These are phyloP conservation scores for Ophiocordyceps unilateralis DNA, from an alignment of 2,329 filamentous ascomycete genomes.

Conservation along the genomic window DNA sequence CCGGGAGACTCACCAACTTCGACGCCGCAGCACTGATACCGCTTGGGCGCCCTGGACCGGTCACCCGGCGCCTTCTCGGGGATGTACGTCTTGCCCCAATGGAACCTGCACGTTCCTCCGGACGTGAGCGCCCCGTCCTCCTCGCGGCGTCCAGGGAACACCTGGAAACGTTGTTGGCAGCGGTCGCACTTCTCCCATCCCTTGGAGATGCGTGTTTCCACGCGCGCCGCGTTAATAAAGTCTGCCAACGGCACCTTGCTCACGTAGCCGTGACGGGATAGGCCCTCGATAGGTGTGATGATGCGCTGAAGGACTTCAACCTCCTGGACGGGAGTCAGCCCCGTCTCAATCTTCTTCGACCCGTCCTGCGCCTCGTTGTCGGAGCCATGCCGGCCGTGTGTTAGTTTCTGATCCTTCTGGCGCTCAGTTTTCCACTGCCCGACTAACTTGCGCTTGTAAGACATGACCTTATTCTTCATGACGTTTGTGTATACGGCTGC, in stretches of 20 bases:
- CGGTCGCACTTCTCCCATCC: slow-evolving; percentile 84
- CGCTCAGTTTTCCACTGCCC: slow-evolving; percentile 55
- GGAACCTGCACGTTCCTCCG: slow-evolving; percentile 64
- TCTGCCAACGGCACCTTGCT: slow-evolving; percentile 44
- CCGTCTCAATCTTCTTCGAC: slow-evolving; percentile 46
- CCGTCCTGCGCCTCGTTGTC: slow-evolving; percentile 11
- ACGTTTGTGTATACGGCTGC: slow-evolving; percentile 62
- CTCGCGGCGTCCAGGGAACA: slow-evolving; percentile 70
- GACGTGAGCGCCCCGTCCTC: slow-evolving; percentile 60
- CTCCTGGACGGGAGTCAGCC: slow-evolving; percentile 51
- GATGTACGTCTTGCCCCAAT: slow-evolving; percentile 55
- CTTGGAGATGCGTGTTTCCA: slow-evolving; percentile 46
- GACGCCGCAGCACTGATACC: slow-evolving; percentile 67
- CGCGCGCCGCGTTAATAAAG: slow-evolving; percentile 48
- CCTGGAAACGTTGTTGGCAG: slow-evolving; percentile 72
- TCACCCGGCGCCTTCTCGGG: slow-evolving; percentile 40
- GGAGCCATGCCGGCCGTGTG: slow-evolving; percentile 8
- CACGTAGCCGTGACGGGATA: slow-evolving; percentile 64
- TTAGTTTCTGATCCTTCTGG: slow-evolving; percentile 19
- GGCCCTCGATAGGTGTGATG: slow-evolving; percentile 41
- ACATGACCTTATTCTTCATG: slow-evolving; percentile 64
- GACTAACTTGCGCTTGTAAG: slow-evolving; percentile 57
- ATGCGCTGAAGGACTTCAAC: slow-evolving; percentile 44
- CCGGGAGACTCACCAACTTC: slow-evolving; percentile 54
- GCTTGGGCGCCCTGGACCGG: slow-evolving; percentile 37